Conservation (phyloP, 2,329 filamentous ascomycete species). For the Fusarium multiceps region DNA sequence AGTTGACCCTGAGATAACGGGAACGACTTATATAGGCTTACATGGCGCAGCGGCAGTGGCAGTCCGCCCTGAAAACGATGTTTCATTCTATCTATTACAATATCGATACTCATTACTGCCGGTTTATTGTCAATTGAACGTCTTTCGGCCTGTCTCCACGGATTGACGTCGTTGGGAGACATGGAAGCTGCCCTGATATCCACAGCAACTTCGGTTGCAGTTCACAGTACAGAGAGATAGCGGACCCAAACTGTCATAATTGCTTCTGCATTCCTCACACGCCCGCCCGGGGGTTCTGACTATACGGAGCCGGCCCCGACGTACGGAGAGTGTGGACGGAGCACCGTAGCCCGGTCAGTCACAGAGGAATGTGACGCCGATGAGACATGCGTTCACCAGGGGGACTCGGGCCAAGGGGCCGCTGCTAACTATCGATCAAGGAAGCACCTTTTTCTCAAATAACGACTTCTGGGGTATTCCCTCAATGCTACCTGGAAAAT, state of each 20-base stretch:
- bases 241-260: conserved; percentile 27
- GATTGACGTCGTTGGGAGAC: conserved; percentile 24
- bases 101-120: conserved; percentile 21
- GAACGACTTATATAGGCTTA: conserved; percentile 37
- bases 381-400: conserved; percentile 32
- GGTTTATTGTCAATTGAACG: conserved; percentile 13
- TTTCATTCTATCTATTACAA: conserved; percentile 25
- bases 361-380: conserved; percentile 41
- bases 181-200: conserved; percentile 35
- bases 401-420: conserved; percentile 17
- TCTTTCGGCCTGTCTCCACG: conserved; percentile 19
- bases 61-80: conserved; percentile 25
- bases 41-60: conserved; percentile 26
- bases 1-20: conserved; percentile 37
- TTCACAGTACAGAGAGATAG: conserved; percentile 13
- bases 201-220: conserved; percentile 32
- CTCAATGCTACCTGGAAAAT: conserved; percentile 25
- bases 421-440: conserved; percentile 20
- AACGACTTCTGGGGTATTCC: conserved; percentile 31
- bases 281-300: conserved; percentile 16
- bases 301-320: conserved; percentile 39
- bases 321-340: conserved; percentile 42
- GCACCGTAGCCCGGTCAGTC: conserved; percentile 13
- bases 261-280: conserved; percentile 42
- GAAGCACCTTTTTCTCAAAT: conserved; percentile 16